These are phyloP conservation scores for Rhynchosporium secalis DNA, from an alignment of 2,329 filamentous ascomycete genomes.

Conservation along the genomic window DNA sequence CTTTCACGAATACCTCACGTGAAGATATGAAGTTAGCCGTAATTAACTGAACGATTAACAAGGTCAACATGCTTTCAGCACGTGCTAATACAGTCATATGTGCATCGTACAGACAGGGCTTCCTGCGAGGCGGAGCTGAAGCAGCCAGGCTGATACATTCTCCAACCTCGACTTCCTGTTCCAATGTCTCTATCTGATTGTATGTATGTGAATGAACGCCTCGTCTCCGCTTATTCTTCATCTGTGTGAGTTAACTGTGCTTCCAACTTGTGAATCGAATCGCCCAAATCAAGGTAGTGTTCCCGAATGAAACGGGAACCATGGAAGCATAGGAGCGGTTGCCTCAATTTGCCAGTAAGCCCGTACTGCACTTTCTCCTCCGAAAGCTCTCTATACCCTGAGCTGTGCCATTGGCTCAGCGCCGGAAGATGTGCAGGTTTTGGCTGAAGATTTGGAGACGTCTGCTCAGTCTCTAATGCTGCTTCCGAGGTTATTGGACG, in stretches of 20 bases:
- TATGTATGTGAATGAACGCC: neutral
- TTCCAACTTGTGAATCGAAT: neutral
- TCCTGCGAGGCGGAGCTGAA: conserved; percentile 3
- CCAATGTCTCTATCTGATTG: neutral
- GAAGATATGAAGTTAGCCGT: too few species aligned
- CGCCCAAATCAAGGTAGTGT: neutral
- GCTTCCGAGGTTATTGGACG: conserved; percentile 26
- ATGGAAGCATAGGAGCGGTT: conserved; percentile 26
- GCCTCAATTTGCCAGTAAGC: conserved; percentile 28
- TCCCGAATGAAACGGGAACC: conserved; percentile 24
- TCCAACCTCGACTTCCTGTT: neutral
- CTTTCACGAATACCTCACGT: too few species aligned
- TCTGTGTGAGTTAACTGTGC: neutral
- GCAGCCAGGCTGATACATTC: neutral
- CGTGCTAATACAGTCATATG: neutral
- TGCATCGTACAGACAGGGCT: neutral
- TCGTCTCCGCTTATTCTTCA: neutral
- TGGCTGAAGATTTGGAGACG: conserved; percentile 27
- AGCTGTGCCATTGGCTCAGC: conserved; percentile 27
- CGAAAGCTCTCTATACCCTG: conserved; percentile 28
- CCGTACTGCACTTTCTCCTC: conserved; percentile 27
- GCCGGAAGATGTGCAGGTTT: conserved; percentile 27
- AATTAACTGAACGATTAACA: too few species aligned
- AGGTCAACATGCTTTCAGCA: too few species aligned
- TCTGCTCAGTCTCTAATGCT: conserved; percentile 29